Evolutionary conservation across 192 early-diverging fungal species (phyloP), one percentile per base, ranked within the genome.

Genomic region (Podila verticillata): DNA sequence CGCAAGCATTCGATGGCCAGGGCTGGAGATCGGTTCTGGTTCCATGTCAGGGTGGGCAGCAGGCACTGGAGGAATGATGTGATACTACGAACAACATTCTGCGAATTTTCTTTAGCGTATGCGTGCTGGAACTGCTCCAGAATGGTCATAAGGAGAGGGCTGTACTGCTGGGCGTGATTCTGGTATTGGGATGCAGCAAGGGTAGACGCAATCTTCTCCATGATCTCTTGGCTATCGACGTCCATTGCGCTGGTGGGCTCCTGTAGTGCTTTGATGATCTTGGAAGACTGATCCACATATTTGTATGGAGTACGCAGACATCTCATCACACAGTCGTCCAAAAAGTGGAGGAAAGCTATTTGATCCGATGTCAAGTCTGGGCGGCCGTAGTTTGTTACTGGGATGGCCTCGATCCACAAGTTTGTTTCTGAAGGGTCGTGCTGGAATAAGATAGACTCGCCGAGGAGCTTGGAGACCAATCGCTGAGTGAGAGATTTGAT

Each of bases 251-350:
- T 22, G 9, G 26, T 63, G 22, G 66, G 68, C 15, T 82, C 73
- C 36, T 86, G 63, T 17, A 84, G 57, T 57, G 83, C 67, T 12
- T 85, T 87, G 6, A 87, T 64, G 58, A 92, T 61, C 19, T 77
- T 57, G 10, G 61, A 67, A 15, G 88, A 70, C 32, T 87, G 78
- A 70, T 94, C 92, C 32, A 92, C 88, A 63, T 89, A 85, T 57
- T 86, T 84, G 71, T 90, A 91, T 51, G 91, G 89, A 19, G 82
- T 75, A 32, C 87, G 85, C 7, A 86, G 69, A 59, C 87, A 91
- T 17, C 87, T 83, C 62, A 71, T 82, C 48, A 93, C 83, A 63
- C 90, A 89, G 65, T 88, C 87, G 65, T 93, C 91, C 20, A 95
- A 67, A 73, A 90, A 95, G n/a, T 85, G 61, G 28, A 95, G 66